These are phyloP conservation scores for Rhizopogon salebrosus DNA, from an alignment of 768 basidiomycete genomes.

Conservation along the genomic window DNA sequence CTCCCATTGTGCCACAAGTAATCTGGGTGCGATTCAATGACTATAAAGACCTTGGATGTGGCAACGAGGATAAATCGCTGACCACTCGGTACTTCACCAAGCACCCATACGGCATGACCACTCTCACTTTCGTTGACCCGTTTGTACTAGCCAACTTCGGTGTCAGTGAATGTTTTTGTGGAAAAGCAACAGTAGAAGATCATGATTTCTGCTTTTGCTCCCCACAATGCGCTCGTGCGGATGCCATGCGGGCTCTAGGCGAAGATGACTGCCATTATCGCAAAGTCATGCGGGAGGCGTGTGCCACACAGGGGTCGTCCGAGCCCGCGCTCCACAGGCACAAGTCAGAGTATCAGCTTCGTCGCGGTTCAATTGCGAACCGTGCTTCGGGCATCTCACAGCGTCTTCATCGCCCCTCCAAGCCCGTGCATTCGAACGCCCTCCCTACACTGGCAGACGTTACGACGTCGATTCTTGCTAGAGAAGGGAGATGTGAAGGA, in stretches of 20 bases:
- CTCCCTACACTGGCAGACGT: conserved; percentile 17
- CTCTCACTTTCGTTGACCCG: conserved; percentile 3
- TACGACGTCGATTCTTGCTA: conserved; percentile 6
- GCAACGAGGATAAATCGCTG: too few species aligned
- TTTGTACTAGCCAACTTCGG: conserved; percentile 7
- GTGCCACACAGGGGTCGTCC: conserved; percentile 1
- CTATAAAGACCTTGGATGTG: too few species aligned
- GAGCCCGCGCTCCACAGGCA: conserved; percentile 6
- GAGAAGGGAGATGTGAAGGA: conserved; percentile 3
- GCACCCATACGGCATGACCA: neutral
- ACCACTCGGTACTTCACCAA: neutral
- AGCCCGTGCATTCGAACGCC: neutral
- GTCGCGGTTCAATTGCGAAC: neutral
- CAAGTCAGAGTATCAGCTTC: conserved; percentile 8
- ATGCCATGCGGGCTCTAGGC: conserved; percentile 21
- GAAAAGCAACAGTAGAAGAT: conserved; percentile 13
- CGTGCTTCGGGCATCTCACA: neutral
- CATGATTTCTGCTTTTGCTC: conserved; percentile 28
- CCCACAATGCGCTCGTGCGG: conserved; percentile 19
- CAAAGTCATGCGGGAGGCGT: conserved; percentile 12
- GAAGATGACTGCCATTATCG: conserved; percentile 22
- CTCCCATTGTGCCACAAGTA: too few species aligned
- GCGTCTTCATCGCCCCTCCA: neutral
- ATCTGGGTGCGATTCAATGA: too few species aligned
- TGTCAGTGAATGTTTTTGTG: conserved; percentile 20